A percentile compares a stretch with the other conserved stretches of the same genome.
Evolutionary conservation across 169 alveolate genomes (phyloP).

Genomic region (Eimeria mitis): DNA sequence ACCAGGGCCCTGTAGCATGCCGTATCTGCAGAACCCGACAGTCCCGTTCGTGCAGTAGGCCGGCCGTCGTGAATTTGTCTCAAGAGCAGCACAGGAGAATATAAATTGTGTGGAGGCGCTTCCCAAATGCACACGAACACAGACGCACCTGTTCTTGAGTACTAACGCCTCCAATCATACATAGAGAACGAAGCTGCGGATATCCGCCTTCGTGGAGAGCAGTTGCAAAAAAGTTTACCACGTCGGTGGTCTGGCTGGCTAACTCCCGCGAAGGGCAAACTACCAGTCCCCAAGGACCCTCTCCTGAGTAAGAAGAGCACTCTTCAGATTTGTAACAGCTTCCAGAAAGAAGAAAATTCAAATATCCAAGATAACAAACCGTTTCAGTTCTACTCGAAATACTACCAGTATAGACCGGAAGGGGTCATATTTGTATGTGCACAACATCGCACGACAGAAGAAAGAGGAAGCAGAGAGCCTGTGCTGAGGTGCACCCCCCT

Average conservation of each 20-base stretch:
- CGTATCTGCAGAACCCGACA: not conserved
- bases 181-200: constrained; percentile 87
- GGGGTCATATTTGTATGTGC: not conserved
- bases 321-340: not conserved
- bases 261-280: constrained; percentile 97
- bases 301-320: constrained; percentile 86
- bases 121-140: not conserved
- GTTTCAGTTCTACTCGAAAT: not conserved
- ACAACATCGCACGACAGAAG: not conserved
- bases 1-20: not conserved
- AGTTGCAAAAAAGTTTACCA: constrained; percentile 87
- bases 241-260: constrained; percentile 95
- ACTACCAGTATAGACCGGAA: not conserved
- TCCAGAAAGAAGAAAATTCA: not conserved
- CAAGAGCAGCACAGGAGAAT: not conserved
- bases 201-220: constrained; percentile 85
- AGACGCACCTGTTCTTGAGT: constrained; percentile 86
- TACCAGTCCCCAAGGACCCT: constrained; percentile 96
- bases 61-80: not conserved
- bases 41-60: not conserved
- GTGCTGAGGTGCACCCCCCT: not conserved
- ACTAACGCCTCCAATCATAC: constrained; percentile 92
- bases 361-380: not conserved
- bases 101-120: not conserved
- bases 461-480: not conserved